Conservation (phyloP, 257 asterid species). For the Anisodus tanguticus region DNA sequence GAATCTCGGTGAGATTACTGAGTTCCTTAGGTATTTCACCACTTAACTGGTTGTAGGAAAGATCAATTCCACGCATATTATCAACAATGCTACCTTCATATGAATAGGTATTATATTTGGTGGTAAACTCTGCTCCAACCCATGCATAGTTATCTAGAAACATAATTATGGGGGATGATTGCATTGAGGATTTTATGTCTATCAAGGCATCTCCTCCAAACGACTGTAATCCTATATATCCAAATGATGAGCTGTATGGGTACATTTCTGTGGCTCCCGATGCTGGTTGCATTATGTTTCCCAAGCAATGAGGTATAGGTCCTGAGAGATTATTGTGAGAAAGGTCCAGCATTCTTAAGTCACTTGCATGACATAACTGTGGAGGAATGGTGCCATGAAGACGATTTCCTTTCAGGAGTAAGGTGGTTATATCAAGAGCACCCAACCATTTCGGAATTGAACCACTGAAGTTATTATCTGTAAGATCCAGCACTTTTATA, state of each 20-base stretch:
- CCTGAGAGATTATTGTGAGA: slow-evolving; percentile 12
- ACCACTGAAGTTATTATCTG: slow-evolving; percentile 15
- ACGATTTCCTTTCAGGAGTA: background rate
- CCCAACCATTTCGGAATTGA: slow-evolving; percentile 10
- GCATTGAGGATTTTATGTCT: background rate
- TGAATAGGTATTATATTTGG: background rate
- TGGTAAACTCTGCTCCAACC: slow-evolving; percentile 3
- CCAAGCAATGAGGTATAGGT: slow-evolving; percentile 6
- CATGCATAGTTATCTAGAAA: background rate
- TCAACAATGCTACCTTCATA: background rate
- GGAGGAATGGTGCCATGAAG: slow-evolving; percentile 9
- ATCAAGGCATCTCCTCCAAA: background rate
- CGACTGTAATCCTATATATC: background rate
- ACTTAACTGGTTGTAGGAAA: slow-evolving; percentile 1
- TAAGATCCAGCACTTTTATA: background rate
- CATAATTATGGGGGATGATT: background rate
- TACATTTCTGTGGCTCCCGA: background rate
- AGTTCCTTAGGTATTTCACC: slow-evolving; percentile 14
- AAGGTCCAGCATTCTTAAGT: background rate
- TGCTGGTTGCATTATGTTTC: background rate
- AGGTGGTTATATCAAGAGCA: background rate
- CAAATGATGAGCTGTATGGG: background rate
- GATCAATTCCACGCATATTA: slow-evolving; percentile 10
- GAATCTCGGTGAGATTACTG: background rate
- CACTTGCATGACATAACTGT: background rate